Evolutionary conservation across 306 rosid genomes (phyloP).

Genomic region (Sesbania bispinosa): DNA sequence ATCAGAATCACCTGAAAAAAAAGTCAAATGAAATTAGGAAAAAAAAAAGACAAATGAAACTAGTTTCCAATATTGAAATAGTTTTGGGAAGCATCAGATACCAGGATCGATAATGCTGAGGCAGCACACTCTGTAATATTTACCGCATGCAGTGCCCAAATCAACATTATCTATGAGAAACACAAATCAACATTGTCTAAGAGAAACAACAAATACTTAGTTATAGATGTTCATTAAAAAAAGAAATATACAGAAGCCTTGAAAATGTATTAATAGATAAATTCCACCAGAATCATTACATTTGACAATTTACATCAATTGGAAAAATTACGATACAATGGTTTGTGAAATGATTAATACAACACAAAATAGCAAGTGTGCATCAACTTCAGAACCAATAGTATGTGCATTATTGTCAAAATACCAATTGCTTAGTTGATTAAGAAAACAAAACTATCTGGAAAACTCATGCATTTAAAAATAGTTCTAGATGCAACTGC

Average conservation of each 20-base stretch:
- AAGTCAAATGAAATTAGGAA: neutral
- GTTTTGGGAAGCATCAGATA: neutral
- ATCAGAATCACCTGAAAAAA: constrained; percentile 52
- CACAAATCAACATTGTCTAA: no score
- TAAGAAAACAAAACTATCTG: neutral
- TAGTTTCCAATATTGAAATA: neutral
- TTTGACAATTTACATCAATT: neutral
- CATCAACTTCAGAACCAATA: neutral
- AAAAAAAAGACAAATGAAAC: neutral
- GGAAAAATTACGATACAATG: neutral
- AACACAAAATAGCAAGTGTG: neutral
- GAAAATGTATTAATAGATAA: neutral
- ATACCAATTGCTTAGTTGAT: neutral
- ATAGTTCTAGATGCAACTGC: neutral
- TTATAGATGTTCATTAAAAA: neutral
- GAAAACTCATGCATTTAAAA: neutral
- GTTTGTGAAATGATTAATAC: neutral
- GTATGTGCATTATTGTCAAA: neutral
- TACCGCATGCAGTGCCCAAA: constrained; percentile 83
- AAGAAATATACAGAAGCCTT: neutral
- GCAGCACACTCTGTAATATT: constrained; percentile 86
- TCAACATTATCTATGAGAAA: constrained; percentile 63
- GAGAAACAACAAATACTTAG: neutral
- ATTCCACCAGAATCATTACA: neutral
- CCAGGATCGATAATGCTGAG: constrained; percentile 84